Evolutionary conservation across 257 asterid species (phyloP).

Genomic region (Solanum medicagineum): DNA sequence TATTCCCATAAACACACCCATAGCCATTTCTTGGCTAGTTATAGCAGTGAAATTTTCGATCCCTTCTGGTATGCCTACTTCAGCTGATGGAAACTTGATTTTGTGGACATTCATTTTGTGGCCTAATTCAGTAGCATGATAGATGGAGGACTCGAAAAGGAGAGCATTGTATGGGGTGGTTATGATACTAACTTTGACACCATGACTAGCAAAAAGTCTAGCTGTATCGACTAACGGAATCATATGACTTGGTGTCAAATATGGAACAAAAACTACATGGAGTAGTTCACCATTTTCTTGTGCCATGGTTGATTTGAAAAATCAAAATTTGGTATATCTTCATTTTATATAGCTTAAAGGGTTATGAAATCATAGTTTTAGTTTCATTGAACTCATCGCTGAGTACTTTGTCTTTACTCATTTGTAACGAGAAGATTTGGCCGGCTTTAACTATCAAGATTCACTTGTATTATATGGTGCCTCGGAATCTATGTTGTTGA

Average conservation of each 20-base stretch:
- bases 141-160: constrained; percentile 1
- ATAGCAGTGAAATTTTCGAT: constrained; percentile 1
- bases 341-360: background rate
- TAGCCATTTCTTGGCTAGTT: background rate
- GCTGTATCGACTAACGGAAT: constrained; percentile 16
- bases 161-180: constrained; percentile 10
- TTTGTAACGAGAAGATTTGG: background rate
- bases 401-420: background rate
- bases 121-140: background rate
- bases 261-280: constrained; percentile 17
- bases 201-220: constrained; percentile 18
- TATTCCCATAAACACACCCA: background rate
- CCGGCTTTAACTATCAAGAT: background rate
- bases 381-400: background rate
- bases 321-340: background rate
- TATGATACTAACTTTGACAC: constrained; percentile 11
- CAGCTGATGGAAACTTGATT: constrained; percentile 10
- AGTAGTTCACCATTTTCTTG: background rate
- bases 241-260: constrained; percentile 17
- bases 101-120: constrained; percentile 4
- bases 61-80: constrained; percentile 20
- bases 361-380: background rate
- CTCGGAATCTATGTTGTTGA: no score
- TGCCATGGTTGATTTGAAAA: background rate
- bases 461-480: no score